Evolutionary conservation across 164 flowering plant species (phyloP), one percentile per base, ranked within the genome.

Genomic region (Tinospora cordifolia): DNA sequence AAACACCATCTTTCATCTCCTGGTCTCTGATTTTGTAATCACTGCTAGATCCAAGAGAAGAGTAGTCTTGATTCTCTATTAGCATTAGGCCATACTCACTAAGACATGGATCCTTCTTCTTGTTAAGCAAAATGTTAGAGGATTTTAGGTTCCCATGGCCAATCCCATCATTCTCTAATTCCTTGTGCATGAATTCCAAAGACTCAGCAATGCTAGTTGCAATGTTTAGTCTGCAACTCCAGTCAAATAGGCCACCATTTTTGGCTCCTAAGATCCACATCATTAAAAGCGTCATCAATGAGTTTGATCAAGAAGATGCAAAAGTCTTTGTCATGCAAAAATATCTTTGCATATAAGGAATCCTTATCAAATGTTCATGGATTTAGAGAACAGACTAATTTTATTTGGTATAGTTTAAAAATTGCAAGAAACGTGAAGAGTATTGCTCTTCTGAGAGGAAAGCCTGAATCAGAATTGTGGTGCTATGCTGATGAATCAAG

Each of bases 111-210:
- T 85, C 84, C 87, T 85, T 82, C 70, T 79, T 71, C 8, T 76
- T 74, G 79, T 76, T 72, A 7, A 90, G 71, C 71, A 89, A 39
- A 44, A 90, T 85, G 83, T 90, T 90, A 62, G 87, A 78, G 64
- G 90, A 85, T 78, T 90, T 90, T 21, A 88, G 73, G 76, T 90
- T 89, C 3, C 92, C 89, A 71, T 88, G 95, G 38, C 81, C 77
- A 30, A 85, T 85, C 5, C 82, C 82, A 24, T 80, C 79, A 19
- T 62, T 76, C 12, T 27, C 27, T 54, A 87, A 84, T 72, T 72
- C 79, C 36, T 79, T 65, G 67, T 89, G 91, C 87, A 87, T 81
- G 79, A 66, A 83, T 8, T 85, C 84, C 67, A 88, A 38, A 9
- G 88, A 85, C 58, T 81, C 77, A 1, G 89, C 81, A 17, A 82